These are phyloP conservation scores for Lipomyces orientalis DNA, from an alignment of 805 yeast genomes.

Conservation along the genomic window DNA sequence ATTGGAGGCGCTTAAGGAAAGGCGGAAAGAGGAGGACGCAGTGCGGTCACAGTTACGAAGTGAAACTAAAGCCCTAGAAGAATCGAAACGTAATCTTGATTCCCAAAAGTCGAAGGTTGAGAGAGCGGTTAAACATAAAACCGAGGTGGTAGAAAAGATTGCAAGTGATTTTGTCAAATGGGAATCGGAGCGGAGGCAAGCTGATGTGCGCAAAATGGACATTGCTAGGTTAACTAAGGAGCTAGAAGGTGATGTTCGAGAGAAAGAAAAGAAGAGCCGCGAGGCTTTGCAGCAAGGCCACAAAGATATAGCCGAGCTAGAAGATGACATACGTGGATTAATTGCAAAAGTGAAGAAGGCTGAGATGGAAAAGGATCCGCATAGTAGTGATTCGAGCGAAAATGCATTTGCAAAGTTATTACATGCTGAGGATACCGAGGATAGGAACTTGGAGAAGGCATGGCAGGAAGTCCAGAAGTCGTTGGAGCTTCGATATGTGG, in stretches of 20 bases:
- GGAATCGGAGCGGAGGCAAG: conserved; percentile 36
- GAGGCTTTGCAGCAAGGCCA: conserved; percentile 26
- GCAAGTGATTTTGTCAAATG: conserved; percentile 39
- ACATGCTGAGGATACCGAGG: conserved; percentile 40
- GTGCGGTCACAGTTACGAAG: conserved; percentile 45
- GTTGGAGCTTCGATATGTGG: conserved; percentile 47
- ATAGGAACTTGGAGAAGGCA: conserved; percentile 41
- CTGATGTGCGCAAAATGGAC: conserved; percentile 14
- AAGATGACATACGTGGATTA: conserved; percentile 25
- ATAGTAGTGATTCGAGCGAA: conserved; percentile 34
- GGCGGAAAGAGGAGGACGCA: conserved; percentile 43
- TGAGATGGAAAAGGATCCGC: conserved; percentile 27
- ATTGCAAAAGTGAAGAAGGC: conserved; percentile 29
- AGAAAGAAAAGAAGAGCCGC: conserved; percentile 15
- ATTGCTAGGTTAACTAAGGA: conserved; percentile 9
- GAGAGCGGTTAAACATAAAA: conserved; percentile 25
- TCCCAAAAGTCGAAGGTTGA: conserved; percentile 45
- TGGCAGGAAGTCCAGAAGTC: conserved; percentile 47
- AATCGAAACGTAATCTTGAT: conserved; percentile 47
- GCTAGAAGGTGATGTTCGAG: conserved; percentile 5
- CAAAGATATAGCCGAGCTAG: conserved; percentile 26
- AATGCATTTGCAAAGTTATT: conserved; percentile 38
- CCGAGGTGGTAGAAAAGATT: conserved; percentile 35
- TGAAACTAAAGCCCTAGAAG: conserved; percentile 48
- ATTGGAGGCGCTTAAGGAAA: conserved; percentile 42